A percentile compares a stretch with the other conserved stretches of the same genome.
Evolutionary conservation across 805 yeast species (phyloP).

Genomic region (Myxozyma neotropica): DNA sequence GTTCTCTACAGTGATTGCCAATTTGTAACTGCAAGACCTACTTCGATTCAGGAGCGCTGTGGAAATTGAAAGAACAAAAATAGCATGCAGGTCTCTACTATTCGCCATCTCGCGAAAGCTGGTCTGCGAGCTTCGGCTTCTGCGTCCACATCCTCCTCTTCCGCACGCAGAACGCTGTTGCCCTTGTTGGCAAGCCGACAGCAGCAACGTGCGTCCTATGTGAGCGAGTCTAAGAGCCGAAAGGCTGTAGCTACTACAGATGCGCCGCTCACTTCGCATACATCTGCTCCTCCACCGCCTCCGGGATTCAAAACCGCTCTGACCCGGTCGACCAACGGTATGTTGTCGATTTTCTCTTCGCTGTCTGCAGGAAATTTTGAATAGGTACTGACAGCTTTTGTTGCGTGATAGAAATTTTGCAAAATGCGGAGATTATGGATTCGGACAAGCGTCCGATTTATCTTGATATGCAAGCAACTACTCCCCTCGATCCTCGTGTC

Average conservation of each 20-base stretch:
- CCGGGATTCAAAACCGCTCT: slow-evolving; percentile 12
- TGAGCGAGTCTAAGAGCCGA: slow-evolving; percentile 2
- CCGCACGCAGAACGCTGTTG: neutral
- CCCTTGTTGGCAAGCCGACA: neutral
- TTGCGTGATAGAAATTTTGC: slow-evolving; percentile 18
- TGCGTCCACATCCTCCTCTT: neutral
- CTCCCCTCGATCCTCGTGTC: slow-evolving; percentile 97
- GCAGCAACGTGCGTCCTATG: slow-evolving; percentile 10
- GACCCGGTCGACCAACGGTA: slow-evolving; percentile 9
- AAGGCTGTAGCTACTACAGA: slow-evolving; percentile 21
- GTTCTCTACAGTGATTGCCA: too few species aligned
- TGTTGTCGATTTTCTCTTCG: neutral
- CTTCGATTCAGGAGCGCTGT: too few species aligned
- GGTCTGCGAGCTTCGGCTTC: slow-evolving; percentile 6
- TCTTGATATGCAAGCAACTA: slow-evolving; percentile 96
- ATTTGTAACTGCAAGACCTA: too few species aligned
- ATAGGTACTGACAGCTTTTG: too few species aligned
- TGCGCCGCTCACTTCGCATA: slow-evolving; percentile 17
- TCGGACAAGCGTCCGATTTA: slow-evolving; percentile 73
- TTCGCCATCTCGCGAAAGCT: neutral
- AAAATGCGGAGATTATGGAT: slow-evolving; percentile 29
- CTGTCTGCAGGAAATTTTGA: too few species aligned
- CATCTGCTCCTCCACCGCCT: slow-evolving; percentile 20
- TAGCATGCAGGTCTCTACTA: neutral
- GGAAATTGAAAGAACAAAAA: too few species aligned